Conservation (phyloP, 73 alveolate species). For the Tetrahymena elliotti region DNA sequence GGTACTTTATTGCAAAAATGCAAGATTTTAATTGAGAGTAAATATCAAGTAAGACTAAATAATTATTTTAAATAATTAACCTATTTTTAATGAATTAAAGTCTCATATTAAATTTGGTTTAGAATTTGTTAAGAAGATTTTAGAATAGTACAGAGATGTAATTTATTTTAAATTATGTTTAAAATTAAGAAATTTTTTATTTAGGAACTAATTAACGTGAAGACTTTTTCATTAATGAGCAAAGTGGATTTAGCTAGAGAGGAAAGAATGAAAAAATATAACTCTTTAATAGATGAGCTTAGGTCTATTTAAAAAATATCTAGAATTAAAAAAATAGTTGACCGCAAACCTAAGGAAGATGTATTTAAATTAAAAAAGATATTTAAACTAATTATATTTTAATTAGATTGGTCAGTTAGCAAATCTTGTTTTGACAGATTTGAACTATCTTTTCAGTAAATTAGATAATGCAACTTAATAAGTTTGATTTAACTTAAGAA, state of each 20-base stretch:
- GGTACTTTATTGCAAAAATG: background rate
- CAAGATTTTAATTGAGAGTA: background rate
- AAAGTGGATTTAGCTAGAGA: slow-evolving; percentile 31
- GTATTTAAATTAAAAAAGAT: background rate
- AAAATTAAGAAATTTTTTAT: background rate
- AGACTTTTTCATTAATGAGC: slow-evolving; percentile 1
- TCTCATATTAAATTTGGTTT: background rate
- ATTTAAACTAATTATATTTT: background rate
- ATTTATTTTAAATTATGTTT: background rate
- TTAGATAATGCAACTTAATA: background rate
- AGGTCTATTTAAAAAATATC: slow-evolving; percentile 8
- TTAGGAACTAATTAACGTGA: slow-evolving; percentile 26
- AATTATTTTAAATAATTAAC: background rate
- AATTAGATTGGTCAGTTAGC: background rate
- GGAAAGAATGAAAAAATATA: slow-evolving; percentile 23
- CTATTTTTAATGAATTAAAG: background rate
- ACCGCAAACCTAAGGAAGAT: slow-evolving; percentile 27
- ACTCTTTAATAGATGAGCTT: slow-evolving; percentile 9
- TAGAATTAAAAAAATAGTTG: slow-evolving; percentile 8
- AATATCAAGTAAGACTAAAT: background rate
- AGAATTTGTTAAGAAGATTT: background rate
- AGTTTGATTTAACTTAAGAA: background rate
- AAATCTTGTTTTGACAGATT: background rate
- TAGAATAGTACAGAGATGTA: background rate
- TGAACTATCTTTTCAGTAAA: background rate